phyloP scores from a whole-genome alignment of 495 filamentous ascomycete genomes.

The Beverwykella pulmonaria region DNA sequence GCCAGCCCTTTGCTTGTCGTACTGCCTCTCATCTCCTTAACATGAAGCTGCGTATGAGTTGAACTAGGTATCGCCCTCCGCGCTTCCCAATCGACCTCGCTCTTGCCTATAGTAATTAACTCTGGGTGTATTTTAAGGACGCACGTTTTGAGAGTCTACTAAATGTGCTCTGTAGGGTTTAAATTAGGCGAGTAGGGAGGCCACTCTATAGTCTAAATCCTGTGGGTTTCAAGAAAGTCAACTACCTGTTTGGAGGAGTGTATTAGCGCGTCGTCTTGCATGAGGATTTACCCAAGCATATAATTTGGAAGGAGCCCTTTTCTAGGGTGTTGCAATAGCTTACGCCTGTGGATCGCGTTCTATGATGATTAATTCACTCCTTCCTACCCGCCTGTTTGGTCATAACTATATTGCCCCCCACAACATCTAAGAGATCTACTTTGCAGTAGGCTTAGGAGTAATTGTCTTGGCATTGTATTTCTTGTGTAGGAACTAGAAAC shows the following conservation, averaged over 20 bases:
- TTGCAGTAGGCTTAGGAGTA: neutral
- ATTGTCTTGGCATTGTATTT: neutral
- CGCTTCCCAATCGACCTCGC: neutral
- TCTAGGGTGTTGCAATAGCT: neutral
- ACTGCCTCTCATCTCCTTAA: neutral
- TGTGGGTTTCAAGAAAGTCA: neutral
- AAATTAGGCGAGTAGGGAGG: too few relatives aligned
- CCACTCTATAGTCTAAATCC: slow-evolving; percentile 1
- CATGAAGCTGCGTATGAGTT: neutral
- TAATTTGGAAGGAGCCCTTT: neutral
- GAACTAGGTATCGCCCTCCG: slow-evolving; percentile 7
- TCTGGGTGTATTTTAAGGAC: neutral
- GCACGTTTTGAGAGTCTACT: neutral
- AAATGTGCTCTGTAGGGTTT: neutral
- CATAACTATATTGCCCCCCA: neutral
- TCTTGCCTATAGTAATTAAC: neutral
- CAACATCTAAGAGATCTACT: neutral
- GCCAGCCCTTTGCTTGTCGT: neutral
- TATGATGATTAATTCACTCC: too few relatives aligned
- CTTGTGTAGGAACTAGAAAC: neutral
- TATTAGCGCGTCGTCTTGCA: neutral
- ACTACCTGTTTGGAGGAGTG: neutral
- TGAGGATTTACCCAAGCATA: neutral
- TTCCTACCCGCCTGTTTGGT: neutral
- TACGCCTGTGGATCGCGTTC: neutral